phyloP scores from a whole-genome alignment of 1,284 basidiomycete genomes.

The Singerocomus rubriflavus region DNA sequence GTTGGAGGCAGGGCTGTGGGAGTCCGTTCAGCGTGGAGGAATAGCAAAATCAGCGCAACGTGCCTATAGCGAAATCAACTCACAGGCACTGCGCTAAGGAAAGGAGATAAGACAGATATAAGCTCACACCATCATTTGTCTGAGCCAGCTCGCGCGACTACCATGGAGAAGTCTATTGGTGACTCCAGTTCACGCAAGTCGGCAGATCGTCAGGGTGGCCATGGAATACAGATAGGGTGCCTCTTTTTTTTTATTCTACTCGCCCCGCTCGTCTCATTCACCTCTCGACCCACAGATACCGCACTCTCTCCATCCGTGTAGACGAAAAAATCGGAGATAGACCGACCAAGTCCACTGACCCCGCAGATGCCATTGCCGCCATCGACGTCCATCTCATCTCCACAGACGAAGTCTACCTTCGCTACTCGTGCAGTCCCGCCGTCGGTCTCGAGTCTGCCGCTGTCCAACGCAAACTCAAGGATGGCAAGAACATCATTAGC shows the following conservation, averaged over 20 bases:
- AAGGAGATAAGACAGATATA: constrained; percentile 13
- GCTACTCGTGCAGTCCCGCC: constrained; percentile 43
- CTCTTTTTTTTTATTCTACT: fast-evolving
- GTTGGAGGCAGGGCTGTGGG: too few relatives aligned
- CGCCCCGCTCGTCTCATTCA: neutral
- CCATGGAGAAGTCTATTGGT: constrained; percentile 22
- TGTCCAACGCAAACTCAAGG: constrained; percentile 37
- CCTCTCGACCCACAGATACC: constrained; percentile 31
- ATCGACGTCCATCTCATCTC: constrained; percentile 47
- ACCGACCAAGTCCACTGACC: constrained; percentile 26
- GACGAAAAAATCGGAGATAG: constrained; percentile 26
- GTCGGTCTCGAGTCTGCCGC: constrained; percentile 42
- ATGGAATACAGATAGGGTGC: constrained; percentile 35
- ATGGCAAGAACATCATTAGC: constrained; percentile 48
- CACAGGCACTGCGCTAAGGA: constrained; percentile 9
- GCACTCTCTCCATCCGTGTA: constrained; percentile 40
- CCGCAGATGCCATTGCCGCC: constrained; percentile 38
- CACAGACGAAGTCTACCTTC: constrained; percentile 40
- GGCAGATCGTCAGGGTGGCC: constrained; percentile 14
- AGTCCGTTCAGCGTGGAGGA: too few relatives aligned
- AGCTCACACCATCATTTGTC: too few relatives aligned
- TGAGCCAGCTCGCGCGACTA: neutral
- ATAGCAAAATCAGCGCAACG: constrained; percentile 30
- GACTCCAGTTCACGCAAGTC: constrained; percentile 14
- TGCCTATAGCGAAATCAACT: constrained; percentile 31